Conservation (phyloP, 208 protist genomes). For the Acanthamoeba culbertsoni region DNA sequence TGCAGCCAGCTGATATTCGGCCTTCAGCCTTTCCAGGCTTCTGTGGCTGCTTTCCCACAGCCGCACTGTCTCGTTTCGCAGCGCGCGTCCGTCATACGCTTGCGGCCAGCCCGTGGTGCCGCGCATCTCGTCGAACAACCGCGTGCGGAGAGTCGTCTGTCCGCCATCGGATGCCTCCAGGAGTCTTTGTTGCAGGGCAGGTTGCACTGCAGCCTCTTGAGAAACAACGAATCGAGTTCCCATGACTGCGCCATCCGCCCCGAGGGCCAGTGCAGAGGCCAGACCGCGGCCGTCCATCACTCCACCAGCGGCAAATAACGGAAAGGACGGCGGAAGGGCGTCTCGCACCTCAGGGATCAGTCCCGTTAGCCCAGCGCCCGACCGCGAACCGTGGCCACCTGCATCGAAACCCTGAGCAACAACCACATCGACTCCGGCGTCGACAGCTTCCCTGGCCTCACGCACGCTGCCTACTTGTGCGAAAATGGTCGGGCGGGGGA, state of each 20-base stretch:
- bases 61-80: not conserved
- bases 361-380: not conserved
- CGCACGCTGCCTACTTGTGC: conserved; percentile 9
- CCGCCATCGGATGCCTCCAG: not conserved
- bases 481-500: not conserved
- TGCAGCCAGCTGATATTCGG: not conserved
- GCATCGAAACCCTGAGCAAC: conserved; percentile 16
- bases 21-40: not conserved
- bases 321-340: not conserved
- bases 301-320: not conserved
- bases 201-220: not conserved
- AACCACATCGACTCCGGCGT: not conserved
- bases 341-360: conserved; percentile 11
- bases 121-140: conserved; percentile 30
- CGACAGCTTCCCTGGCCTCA: not conserved
- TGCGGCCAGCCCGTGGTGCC: not conserved
- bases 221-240: conserved; percentile 13
- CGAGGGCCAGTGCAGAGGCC: not conserved
- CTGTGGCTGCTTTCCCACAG: not conserved
- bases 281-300: conserved; percentile 42
- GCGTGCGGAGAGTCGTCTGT: not conserved
- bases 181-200: not conserved
- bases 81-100: not conserved
- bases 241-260: not conserved
- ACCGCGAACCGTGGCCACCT: not conserved